phyloP scores from a whole-genome alignment of 179 eudicot species.

The Corrigiola litoralis region DNA sequence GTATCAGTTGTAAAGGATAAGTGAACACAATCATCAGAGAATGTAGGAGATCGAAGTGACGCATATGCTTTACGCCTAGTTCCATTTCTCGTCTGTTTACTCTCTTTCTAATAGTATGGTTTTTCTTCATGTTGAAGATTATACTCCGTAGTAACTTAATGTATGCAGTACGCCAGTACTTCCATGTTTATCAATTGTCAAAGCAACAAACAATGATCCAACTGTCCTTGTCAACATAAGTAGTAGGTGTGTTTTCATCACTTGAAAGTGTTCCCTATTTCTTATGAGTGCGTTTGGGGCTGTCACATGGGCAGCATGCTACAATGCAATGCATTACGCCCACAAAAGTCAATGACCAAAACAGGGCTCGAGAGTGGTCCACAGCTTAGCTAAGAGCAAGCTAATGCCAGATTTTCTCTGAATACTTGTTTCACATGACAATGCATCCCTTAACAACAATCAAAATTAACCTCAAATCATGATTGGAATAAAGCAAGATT shows the following conservation, averaged over 20 bases:
- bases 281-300: background rate
- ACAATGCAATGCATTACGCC: background rate
- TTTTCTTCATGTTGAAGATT: too few relatives aligned
- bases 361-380: constrained; percentile 11
- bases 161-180: too few relatives aligned
- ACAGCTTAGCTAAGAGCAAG: background rate
- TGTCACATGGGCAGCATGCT: background rate
- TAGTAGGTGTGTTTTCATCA: background rate
- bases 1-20: background rate
- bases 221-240: background rate
- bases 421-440: too few relatives aligned
- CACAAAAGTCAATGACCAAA: constrained; percentile 9
- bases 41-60: background rate
- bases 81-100: too few relatives aligned
- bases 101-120: too few relatives aligned
- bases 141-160: too few relatives aligned
- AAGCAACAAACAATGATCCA: too few relatives aligned
- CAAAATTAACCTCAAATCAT: too few relatives aligned
- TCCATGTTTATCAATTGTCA: too few relatives aligned
- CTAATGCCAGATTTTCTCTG: background rate
- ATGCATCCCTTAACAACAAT: too few relatives aligned
- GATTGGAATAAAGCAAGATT: too few relatives aligned
- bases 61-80: too few relatives aligned
- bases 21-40: background rate
- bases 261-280: background rate